Percentiles rank a stretch among this genome's conserved stretches.
Evolutionary conservation across 768 basidiomycete genomes (phyloP).

Genomic region (Lentinus tigrinus): DNA sequence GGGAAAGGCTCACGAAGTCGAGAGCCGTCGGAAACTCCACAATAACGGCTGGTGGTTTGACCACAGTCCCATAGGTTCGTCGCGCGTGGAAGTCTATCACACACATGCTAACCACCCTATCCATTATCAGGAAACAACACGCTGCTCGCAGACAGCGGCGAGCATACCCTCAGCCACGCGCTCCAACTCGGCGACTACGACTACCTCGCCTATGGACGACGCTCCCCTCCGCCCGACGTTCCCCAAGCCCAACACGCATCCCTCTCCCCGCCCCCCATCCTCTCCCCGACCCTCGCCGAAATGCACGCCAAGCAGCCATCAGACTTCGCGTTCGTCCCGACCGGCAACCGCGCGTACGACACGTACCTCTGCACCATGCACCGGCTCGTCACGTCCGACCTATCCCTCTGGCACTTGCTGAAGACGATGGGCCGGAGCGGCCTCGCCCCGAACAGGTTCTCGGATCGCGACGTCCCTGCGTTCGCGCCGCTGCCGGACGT

Average conservation of each 20-base stretch:
- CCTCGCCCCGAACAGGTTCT: neutral
- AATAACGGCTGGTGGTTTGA: constrained; percentile 12
- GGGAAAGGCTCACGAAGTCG: neutral
- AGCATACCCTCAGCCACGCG: neutral
- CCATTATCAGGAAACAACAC: neutral
- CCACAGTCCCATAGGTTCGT: neutral
- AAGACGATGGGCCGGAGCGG: neutral
- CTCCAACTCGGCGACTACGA: neutral
- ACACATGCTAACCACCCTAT: neutral
- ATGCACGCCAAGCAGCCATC: neutral
- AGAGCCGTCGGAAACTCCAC: neutral
- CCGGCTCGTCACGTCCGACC: neutral
- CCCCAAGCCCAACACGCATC: too few species aligned
- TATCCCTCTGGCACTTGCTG: neutral
- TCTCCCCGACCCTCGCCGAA: neutral
- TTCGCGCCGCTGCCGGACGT: neutral
- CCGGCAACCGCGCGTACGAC: neutral
- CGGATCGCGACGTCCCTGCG: neutral
- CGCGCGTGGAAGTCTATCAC: neutral
- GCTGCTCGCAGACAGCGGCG: neutral
- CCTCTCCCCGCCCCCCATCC: neutral
- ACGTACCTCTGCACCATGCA: neutral
- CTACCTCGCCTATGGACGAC: neutral
- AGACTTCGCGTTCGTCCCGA: neutral
- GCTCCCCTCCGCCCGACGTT: neutral